Conservation (phyloP, 345 rosid species). For the Populus ilicifolia region DNA sequence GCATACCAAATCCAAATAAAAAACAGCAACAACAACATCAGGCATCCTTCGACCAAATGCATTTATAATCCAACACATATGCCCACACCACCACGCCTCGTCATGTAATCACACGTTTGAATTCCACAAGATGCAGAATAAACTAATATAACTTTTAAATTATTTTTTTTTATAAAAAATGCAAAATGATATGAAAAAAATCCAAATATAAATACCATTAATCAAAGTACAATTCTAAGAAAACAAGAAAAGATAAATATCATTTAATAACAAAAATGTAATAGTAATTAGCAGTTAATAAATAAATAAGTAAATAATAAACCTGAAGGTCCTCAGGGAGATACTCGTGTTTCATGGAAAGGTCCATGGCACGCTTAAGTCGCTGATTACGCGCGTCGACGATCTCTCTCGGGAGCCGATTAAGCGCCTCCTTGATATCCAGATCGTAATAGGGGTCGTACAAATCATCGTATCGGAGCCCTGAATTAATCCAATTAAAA, state of each 20-base stretch:
- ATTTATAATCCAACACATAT: background rate
- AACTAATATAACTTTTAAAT: background rate
- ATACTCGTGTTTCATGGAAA: conserved; percentile 95
- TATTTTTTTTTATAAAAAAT: too few species aligned
- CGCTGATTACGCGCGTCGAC: conserved; percentile 96
- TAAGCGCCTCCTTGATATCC: conserved; percentile 85
- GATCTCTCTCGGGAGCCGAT: conserved; percentile 81
- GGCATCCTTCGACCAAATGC: background rate
- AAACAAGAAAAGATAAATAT: background rate
- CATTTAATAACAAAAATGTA: background rate
- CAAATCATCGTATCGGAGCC: conserved; percentile 87
- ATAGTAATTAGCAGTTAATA: background rate
- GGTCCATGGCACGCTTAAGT: conserved; percentile 96
- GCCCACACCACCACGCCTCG: background rate
- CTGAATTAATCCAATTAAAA: conserved; percentile 28
- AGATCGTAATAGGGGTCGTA: conserved; percentile 75
- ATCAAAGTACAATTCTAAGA: background rate
- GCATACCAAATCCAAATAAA: background rate
- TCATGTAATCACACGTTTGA: background rate
- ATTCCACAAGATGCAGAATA: background rate
- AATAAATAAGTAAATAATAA: background rate
- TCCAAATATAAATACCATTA: too few species aligned
- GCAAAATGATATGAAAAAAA: too few species aligned
- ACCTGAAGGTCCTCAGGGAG: conserved; percentile 84
- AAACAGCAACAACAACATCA: background rate